Conservation (phyloP, 1,139 yeast genomes). For the Debaryomyces nepalensis region DNA sequence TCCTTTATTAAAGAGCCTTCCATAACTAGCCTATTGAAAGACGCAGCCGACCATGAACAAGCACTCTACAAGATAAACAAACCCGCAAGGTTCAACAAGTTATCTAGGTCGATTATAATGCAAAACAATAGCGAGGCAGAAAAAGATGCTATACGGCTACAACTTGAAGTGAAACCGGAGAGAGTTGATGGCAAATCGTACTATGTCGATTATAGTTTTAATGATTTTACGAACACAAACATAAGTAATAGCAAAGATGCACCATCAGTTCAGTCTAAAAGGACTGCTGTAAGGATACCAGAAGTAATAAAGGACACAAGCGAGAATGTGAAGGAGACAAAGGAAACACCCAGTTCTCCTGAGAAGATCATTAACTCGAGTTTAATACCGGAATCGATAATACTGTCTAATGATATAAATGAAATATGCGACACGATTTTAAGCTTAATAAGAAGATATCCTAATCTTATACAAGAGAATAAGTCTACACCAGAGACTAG, state of each 20-base stretch:
- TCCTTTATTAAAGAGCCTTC: slow-evolving; percentile 60
- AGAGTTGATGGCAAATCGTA: slow-evolving; percentile 44
- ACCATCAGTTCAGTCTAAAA: slow-evolving; percentile 14
- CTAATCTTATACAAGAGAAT: slow-evolving; percentile 33
- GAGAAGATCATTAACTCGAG: slow-evolving; percentile 5
- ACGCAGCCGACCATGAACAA: slow-evolving; percentile 60
- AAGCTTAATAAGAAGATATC: slow-evolving; percentile 31
- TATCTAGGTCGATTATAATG: background rate
- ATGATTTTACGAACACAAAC: slow-evolving; percentile 19
- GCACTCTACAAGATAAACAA: slow-evolving; percentile 48
- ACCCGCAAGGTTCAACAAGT: slow-evolving; percentile 9
- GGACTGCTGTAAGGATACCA: slow-evolving; percentile 33
- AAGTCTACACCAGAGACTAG: slow-evolving; percentile 16
- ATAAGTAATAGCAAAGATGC: slow-evolving; percentile 14
- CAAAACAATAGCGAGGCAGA: background rate
- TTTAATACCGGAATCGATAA: slow-evolving; percentile 15
- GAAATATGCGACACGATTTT: slow-evolving; percentile 28
- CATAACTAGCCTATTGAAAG: slow-evolving; percentile 63
- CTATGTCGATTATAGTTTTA: slow-evolving; percentile 29
- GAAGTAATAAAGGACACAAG: slow-evolving; percentile 17
- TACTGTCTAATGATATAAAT: slow-evolving; percentile 19
- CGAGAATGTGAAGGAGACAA: slow-evolving; percentile 34
- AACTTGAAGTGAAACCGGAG: slow-evolving; percentile 30
- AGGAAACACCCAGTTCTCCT: slow-evolving; percentile 19
- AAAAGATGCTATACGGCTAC: slow-evolving; percentile 7